Base-by-base conservation (phyloP, 2,329 filamentous ascomycete genomes). In the Apiospora arundinis region DNA sequence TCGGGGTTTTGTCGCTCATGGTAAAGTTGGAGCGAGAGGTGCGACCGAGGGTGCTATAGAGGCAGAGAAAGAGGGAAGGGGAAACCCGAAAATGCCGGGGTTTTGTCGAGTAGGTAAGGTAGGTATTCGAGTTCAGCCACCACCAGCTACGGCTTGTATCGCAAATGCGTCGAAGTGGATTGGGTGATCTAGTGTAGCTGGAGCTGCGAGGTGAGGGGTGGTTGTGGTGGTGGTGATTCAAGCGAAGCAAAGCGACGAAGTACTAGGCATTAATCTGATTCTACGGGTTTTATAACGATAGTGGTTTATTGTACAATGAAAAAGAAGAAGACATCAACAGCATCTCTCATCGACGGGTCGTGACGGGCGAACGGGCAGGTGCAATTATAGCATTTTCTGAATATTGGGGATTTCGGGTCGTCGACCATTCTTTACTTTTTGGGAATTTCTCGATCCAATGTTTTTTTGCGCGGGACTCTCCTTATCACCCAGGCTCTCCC, bases 101-200 rank as follows among this genome's bases (percentile, higher is more conserved):
- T 8, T 21, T 3, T 21, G 49, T 56, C 49, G 25, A 21, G 48
- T 52, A 32, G 32, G 32, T 32, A 32, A 32, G 32, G 32, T 32
- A 32, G 32, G 32, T 32, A 32, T 6, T 48, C 49, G 23, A 5
- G 52, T 60, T 18, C 28, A 14, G 18, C 48, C 23, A 23, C 48
- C 23, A 12, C 28, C 56, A 23, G 32, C 56, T 40, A 40, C 56
- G 42, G 42, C 42, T 45, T 63, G 49, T 56, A 63, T 63, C 56
- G 48, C 48, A 49, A 56, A 56, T 56, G 56, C 56, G 56, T 63
- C 18, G 56, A n/a, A 63, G 56, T 63, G 56, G 56, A 63, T 63
- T 40, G 56, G 52, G 18, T 40, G 56, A 63, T n/a, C 52, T 63
- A 63, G 56, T 63, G 52, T 37, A 52, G 25, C 32, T 32, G 32